Evolutionary conservation across 352 stramenopile genomes (phyloP).

Genomic region (Aphanomyces cochlioides): DNA sequence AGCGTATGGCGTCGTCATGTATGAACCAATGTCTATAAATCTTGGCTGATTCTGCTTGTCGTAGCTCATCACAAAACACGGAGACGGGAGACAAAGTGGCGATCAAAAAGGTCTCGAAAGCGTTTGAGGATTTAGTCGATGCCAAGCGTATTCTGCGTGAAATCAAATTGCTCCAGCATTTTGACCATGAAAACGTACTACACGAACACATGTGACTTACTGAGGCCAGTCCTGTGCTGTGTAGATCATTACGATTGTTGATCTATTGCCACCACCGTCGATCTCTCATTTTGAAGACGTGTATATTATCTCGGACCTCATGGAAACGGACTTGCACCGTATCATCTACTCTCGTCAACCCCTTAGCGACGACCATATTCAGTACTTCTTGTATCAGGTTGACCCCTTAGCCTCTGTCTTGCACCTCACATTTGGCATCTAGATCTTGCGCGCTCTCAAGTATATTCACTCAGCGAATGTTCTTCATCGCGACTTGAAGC

Average conservation of each 20-base stretch:
- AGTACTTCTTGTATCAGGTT: slow-evolving; percentile 92
- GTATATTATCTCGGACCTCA: slow-evolving; percentile 97
- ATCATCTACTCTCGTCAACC: slow-evolving; percentile 96
- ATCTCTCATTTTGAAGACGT: slow-evolving; percentile 95
- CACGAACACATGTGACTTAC: no score
- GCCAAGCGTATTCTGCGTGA: slow-evolving; percentile 98
- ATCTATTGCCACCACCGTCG: slow-evolving; percentile 91
- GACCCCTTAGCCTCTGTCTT: not conserved
- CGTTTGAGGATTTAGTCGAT: slow-evolving; percentile 98
- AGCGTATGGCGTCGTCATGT: slow-evolving; percentile 93
- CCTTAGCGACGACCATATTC: slow-evolving; percentile 90
- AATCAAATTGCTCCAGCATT: slow-evolving; percentile 92
- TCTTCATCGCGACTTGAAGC: slow-evolving; percentile 96
- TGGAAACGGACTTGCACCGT: slow-evolving; percentile 97
- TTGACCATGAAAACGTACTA: slow-evolving; percentile 89
- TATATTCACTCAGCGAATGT: slow-evolving; percentile 93
- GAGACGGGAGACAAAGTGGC: slow-evolving; percentile 83
- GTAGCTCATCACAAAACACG: slow-evolving; percentile 70
- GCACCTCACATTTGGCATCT: slow-evolving; percentile 15
- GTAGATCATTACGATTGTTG: slow-evolving; percentile 91
- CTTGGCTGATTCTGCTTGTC: not conserved
- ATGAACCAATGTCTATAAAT: slow-evolving; percentile 35
- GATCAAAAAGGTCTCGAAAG: slow-evolving; percentile 87
- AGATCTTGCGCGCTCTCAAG: slow-evolving; percentile 95
- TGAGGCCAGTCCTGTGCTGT: slow-evolving; percentile 27